phyloP scores from a whole-genome alignment of 495 filamentous ascomycete species.

The Penicillium canescens region DNA sequence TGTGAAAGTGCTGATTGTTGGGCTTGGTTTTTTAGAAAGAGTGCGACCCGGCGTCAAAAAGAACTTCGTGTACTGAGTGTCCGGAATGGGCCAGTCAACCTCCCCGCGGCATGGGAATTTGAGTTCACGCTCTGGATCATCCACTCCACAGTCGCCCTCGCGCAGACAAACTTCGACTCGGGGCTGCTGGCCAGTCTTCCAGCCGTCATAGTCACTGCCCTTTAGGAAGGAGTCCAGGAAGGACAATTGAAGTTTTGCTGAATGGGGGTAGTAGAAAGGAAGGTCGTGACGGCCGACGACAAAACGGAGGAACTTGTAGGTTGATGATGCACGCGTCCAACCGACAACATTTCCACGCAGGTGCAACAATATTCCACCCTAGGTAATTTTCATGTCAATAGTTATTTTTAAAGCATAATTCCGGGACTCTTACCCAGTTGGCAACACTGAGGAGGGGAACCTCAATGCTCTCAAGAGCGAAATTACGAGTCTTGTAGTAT shows the following conservation, averaged over 20 bases:
- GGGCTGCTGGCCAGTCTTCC: constrained; percentile 43
- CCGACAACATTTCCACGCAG: constrained; percentile 66
- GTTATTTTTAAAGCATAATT: too few relatives aligned
- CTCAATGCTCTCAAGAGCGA: constrained; percentile 45
- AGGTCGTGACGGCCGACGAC: constrained; percentile 70
- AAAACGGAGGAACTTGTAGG: constrained; percentile 64
- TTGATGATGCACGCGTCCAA: constrained; percentile 56
- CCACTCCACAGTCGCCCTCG: constrained; percentile 55
- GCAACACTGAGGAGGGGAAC: constrained; percentile 63
- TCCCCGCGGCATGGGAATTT: too few relatives aligned
- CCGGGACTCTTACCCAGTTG: too few relatives aligned
- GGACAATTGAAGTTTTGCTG: constrained; percentile 60
- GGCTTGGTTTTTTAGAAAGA: too few relatives aligned
- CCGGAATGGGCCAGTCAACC: too few relatives aligned
- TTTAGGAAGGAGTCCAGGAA: constrained; percentile 64
- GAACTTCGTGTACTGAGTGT: too few relatives aligned
- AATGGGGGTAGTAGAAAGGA: constrained; percentile 69
- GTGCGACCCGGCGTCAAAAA: too few relatives aligned
- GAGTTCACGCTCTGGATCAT: too few relatives aligned
- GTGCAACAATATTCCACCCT: constrained; percentile 62
- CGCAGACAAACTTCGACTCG: constrained; percentile 51
- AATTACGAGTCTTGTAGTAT: too few relatives aligned
- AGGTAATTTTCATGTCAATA: too few relatives aligned
- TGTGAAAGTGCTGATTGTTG: too few relatives aligned
- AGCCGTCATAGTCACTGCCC: constrained; percentile 53